phyloP scores from a whole-genome alignment of 768 basidiomycete species.

The Russula griseocarnosa region DNA sequence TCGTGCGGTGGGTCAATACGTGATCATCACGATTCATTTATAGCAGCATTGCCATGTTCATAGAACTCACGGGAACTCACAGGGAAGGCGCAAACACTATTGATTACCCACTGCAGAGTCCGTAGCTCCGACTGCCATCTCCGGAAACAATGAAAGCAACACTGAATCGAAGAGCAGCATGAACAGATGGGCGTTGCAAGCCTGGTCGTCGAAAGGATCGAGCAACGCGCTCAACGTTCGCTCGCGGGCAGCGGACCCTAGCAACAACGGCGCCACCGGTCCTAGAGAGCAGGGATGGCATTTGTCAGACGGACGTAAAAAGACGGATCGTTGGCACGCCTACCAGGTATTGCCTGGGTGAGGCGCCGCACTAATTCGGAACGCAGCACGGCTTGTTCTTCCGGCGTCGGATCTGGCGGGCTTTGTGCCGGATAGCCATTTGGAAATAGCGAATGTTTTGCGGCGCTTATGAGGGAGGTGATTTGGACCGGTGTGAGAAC shows the following conservation, averaged over 20 bases:
- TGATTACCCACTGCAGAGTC: background rate
- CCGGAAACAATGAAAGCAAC: constrained; percentile 72
- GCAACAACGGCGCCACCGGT: constrained; percentile 46
- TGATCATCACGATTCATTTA: background rate
- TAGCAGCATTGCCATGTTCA: background rate
- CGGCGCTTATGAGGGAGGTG: constrained; percentile 48
- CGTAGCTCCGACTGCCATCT: constrained; percentile 46
- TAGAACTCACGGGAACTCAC: background rate
- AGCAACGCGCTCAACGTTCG: constrained; percentile 51
- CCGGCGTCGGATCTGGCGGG: constrained; percentile 67
- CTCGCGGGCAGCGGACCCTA: constrained; percentile 45
- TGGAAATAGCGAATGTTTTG: constrained; percentile 78
- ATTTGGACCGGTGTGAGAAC: constrained; percentile 53
- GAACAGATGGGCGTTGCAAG: constrained; percentile 77
- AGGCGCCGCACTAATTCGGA: constrained; percentile 41
- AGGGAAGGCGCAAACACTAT: background rate
- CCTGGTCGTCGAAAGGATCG: constrained; percentile 54
- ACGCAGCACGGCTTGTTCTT: constrained; percentile 65
- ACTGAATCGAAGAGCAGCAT: constrained; percentile 71
- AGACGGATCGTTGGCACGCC: constrained; percentile 10
- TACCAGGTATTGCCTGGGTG: constrained; percentile 43
- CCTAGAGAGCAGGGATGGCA: constrained; percentile 25
- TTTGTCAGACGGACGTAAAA: background rate
- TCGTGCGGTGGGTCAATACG: background rate
- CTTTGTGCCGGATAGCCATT: constrained; percentile 79